These are phyloP conservation scores for Raphanus hybrid DNA, from an alignment of 441 rosid species.

Conservation along the genomic window DNA sequence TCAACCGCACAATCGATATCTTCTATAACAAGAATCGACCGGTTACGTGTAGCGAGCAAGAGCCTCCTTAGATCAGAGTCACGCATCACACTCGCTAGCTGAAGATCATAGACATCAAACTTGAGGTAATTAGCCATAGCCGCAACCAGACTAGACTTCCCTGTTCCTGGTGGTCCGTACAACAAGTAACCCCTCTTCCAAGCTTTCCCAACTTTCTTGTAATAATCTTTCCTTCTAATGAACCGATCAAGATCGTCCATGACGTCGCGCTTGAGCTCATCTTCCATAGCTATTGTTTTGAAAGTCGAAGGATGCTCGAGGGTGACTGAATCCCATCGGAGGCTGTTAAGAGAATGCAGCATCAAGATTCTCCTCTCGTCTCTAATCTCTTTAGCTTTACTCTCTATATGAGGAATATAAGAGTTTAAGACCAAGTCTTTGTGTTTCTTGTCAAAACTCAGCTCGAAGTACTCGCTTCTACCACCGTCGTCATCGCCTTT, in stretches of 20 bases:
- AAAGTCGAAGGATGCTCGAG: slow-evolving; percentile 73
- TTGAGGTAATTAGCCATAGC: slow-evolving; percentile 66
- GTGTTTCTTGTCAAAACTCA: slow-evolving; percentile 53
- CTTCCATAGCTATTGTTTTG: slow-evolving; percentile 67
- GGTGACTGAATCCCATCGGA: slow-evolving; percentile 55
- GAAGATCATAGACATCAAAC: slow-evolving; percentile 58
- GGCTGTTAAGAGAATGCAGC: slow-evolving; percentile 48
- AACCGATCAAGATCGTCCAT: slow-evolving; percentile 62
- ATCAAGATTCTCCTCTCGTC: slow-evolving; percentile 48
- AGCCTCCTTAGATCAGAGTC: too few relatives aligned
- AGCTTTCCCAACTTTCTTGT: slow-evolving; percentile 65
- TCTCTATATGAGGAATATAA: slow-evolving; percentile 48
- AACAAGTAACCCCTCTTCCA: slow-evolving; percentile 74
- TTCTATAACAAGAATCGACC: too few relatives aligned
- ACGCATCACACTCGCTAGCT: too few relatives aligned
- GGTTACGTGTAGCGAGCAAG: too few relatives aligned
- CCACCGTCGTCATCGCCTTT: slow-evolving; percentile 13
- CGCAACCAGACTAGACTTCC: slow-evolving; percentile 63
- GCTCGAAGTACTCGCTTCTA: slow-evolving; percentile 47
- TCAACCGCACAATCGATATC: too few relatives aligned
- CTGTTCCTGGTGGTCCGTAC: slow-evolving; percentile 62
- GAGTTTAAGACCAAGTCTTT: slow-evolving; percentile 50
- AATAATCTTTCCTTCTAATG: slow-evolving; percentile 57
- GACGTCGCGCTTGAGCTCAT: slow-evolving; percentile 46
- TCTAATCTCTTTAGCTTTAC: slow-evolving; percentile 38